Evolutionary conservation across 306 rosid genomes (phyloP).

Genomic region (Cicer cuneatum): DNA sequence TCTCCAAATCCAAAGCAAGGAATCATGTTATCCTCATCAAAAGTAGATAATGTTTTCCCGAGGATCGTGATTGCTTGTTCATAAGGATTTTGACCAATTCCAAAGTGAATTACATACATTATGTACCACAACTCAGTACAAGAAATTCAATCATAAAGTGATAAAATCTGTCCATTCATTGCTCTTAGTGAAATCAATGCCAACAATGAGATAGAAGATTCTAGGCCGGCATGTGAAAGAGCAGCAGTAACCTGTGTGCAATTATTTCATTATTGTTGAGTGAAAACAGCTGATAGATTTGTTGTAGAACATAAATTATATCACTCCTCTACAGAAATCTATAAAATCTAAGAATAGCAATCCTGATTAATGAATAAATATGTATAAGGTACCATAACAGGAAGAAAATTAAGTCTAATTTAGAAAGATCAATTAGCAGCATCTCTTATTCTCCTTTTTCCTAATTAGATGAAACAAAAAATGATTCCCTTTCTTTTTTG

Average conservation of each 20-base stretch:
- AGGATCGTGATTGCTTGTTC: neutral
- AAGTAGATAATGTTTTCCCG: neutral
- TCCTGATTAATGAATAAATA: too few relatives aligned
- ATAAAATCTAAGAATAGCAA: too few relatives aligned
- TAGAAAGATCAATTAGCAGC: neutral
- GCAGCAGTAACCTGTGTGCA: slow-evolving; percentile 6
- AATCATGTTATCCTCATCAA: neutral
- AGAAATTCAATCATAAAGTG: slow-evolving; percentile 38
- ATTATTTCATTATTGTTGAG: slow-evolving; percentile 34
- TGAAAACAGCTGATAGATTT: slow-evolving; percentile 17
- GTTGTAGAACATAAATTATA: neutral
- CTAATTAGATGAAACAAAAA: too few relatives aligned
- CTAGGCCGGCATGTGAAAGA: neutral
- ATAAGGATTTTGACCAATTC: neutral
- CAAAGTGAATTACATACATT: slow-evolving; percentile 29
- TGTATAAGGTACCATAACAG: too few relatives aligned
- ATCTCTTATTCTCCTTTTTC: neutral
- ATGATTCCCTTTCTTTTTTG: neutral
- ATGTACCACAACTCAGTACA: slow-evolving; percentile 10
- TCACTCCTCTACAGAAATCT: neutral
- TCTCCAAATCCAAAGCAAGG: neutral
- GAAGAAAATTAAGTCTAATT: too few relatives aligned
- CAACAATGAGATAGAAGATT: neutral
- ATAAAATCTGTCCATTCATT: slow-evolving; percentile 53
- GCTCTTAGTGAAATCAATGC: neutral